Base-by-base conservation (phyloP, 2,329 filamentous ascomycete genomes). In the Aspergillus melleus region DNA sequence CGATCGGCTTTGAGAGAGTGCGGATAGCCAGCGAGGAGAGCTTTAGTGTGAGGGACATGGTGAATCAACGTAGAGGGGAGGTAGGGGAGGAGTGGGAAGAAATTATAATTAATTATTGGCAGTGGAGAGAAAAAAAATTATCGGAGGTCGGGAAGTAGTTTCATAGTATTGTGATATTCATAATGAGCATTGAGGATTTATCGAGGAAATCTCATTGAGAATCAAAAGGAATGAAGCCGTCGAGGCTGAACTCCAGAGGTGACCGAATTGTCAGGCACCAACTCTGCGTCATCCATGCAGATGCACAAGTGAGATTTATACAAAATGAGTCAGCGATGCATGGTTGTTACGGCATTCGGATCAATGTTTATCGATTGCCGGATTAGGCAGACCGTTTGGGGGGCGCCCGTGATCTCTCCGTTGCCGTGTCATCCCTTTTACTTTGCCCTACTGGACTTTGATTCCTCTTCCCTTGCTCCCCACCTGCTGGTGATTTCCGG, bases 1-100 rank as follows among this genome's bases (percentile, higher is more conserved):
- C 86, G 69, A 90, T 86, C 2, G 87, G 87, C 71, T 90, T 90
- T 14, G 87, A 87, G 29, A 88, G 77, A 1, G 87, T 89, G 60
- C 87, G 81, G 60, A 90, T 85, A 46, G 81, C 82, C 52, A 90
- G 79, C 22, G 87, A 88, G 32, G 84, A 84, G 66, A 90, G 82
- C 72, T 90, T 90, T 63, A 90, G 77, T 10, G 86, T 88, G 62
- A 89, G 70, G 62, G 85, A 87, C 86, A 88, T 88, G 64, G 46
- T 66, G 67, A 30, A 16, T 39, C 26, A 39, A 44, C 14, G 22
- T 29, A 51, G 29, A 24, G 42, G 11, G 42, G 19, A 49, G 26
- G 49, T 24, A 24, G 42, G 11, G 32, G 19, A 49, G 26, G 26
- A 24, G 50, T 22, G 30, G 30, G 9, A 32, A 19, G 24, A 42